Percentiles rank a stretch among this genome's conserved stretches.
Conservation (phyloP, 1,284 basidiomycete genomes). For the Boletus austroedulis region DNA sequence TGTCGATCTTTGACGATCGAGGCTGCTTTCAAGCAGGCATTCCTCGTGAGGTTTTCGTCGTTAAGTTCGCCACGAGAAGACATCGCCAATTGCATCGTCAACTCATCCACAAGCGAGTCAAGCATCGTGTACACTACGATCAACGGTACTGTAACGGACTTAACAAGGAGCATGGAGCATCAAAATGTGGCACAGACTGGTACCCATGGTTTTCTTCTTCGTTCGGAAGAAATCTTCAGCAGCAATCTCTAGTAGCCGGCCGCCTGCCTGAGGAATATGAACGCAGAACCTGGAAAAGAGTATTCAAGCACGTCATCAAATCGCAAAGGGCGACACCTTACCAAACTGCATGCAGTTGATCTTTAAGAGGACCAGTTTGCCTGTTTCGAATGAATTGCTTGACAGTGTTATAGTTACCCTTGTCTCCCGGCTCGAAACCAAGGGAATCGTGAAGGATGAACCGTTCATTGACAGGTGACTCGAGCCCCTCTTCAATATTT, state of each 20-base stretch:
- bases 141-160: not conserved
- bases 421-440: constrained; percentile 3
- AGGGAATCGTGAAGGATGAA: constrained; percentile 7
- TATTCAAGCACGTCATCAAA: not conserved
- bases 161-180: not conserved
- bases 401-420: not conserved
- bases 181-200: not conserved
- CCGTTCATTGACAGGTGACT: not conserved
- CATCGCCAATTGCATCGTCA: not conserved
- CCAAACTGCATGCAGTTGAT: constrained; percentile 5
- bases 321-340: not conserved
- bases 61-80: not conserved
- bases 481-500: not conserved
- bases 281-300: constrained; percentile 1
- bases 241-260: not conserved
- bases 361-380: not conserved
- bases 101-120: not conserved
- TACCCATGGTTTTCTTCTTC: not conserved
- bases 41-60: not conserved
- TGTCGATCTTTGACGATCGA: not conserved
- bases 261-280: not conserved
- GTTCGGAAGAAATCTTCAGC: constrained; percentile 2
- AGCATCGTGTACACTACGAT: not conserved
- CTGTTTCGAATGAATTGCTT: not conserved
- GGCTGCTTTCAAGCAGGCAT: not conserved